phyloP scores from a whole-genome alignment of 2,329 filamentous ascomycete species.

The Trichoderma sp. region DNA sequence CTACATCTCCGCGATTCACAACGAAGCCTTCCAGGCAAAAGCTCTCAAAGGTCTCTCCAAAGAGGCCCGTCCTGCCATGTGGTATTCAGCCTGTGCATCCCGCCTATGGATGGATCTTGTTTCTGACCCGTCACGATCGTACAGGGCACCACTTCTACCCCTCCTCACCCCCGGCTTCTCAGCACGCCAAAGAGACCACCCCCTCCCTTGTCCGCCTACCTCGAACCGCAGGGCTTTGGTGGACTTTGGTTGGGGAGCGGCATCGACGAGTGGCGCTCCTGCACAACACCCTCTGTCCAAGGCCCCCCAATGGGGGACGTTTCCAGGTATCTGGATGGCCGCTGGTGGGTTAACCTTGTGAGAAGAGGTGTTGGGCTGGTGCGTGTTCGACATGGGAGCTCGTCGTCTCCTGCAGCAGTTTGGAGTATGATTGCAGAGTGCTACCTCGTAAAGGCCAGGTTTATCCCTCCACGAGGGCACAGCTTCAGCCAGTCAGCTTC shows the following conservation, averaged over 20 bases:
- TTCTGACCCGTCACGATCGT: constrained; percentile 21
- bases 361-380: constrained; percentile 32
- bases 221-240: constrained; percentile 23
- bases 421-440: constrained; percentile 1
- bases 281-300: constrained; percentile 26
- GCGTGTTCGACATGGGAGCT: constrained; percentile 16
- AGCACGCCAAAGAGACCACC: constrained; percentile 7
- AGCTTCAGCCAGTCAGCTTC: constrained; percentile 16
- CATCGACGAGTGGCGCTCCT: constrained; percentile 27
- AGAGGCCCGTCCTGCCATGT: constrained; percentile 20
- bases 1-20: neutral
- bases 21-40: neutral
- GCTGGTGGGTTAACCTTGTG: constrained; percentile 27
- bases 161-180: constrained; percentile 17
- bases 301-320: constrained; percentile 30
- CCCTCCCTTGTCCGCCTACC: constrained; percentile 18
- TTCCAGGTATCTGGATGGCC: constrained; percentile 30
- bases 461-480: neutral
- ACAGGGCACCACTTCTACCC: constrained; percentile 18
- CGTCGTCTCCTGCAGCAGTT: constrained; percentile 9
- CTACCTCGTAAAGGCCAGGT: constrained; percentile 15
- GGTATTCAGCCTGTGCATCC: constrained; percentile 18
- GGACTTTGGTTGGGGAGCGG: constrained; percentile 22
- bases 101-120: constrained; percentile 20
- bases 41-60: neutral